Base-by-base conservation (phyloP, 192 early-diverging fungal genomes). In the Mortierella alpina region DNA sequence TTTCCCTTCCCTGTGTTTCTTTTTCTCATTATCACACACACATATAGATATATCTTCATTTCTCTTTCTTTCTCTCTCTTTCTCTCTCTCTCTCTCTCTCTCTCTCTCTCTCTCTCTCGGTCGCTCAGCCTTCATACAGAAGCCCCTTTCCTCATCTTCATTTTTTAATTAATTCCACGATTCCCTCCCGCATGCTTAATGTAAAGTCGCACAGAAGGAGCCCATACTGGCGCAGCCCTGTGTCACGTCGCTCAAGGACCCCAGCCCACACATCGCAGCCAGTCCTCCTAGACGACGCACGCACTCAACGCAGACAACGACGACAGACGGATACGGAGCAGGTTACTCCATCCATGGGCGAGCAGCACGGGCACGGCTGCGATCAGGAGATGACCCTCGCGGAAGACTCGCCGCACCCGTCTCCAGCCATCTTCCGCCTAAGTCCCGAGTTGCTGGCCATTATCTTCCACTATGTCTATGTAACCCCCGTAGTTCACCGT, bases 381-480 rank as follows among this genome's bases (percentile, higher is more conserved):
- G 45, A 68, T 45, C 47, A 55, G 49, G 53, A 68, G 4, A 76
- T 63, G 54, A 41, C 44, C 22, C 1, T 59, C 4, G 49, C 23
- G 40, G 15, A 22, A 12, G 58, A 70, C 15, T 15, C 65, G 50
- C 44, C 11, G 14, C 58, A 61, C 31, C 31, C 3, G 66, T 65
- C 18, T 57, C 74, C 74, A 15, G 74, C 74, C 6, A 80, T 80
- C 23, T 23, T 63, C 22, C 77, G 77, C 12, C 65, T 80, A 18
- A 72, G 77, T 70, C 77, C 69, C 57, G 77, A 80, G 39, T 42
- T 80, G 22, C 49, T 80, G 12, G 63, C 77, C 10, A 39, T 80
- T 15, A 80, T 80, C 51, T 80, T 80, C 53, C 66, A 80, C 54
- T 80, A 72, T 59, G 77, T 80, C 66, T 80, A 80, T 61, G 77